Percentiles rank a stretch among this genome's conserved stretches.
Conservation (phyloP, 768 basidiomycete genomes). For the Boletus rubescentipes region DNA sequence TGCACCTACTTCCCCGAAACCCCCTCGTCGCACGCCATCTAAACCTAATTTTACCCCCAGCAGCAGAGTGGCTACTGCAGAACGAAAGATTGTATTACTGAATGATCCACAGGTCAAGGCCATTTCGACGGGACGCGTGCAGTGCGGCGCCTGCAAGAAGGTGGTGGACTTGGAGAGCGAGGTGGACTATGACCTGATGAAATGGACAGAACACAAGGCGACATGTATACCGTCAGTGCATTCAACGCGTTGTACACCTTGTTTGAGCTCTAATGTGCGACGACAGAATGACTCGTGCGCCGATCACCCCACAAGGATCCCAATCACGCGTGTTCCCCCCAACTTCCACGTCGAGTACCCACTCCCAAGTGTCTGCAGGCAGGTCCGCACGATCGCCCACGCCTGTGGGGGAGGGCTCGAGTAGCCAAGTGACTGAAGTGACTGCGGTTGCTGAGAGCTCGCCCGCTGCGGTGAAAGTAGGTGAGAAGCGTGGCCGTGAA, state of each 20-base stretch:
- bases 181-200: slow-evolving; percentile 57
- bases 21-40: slow-evolving; percentile 14
- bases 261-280: slow-evolving; percentile 2
- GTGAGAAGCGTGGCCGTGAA: slow-evolving; percentile 52
- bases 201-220: slow-evolving; percentile 64
- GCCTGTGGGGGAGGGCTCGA: slow-evolving; percentile 21
- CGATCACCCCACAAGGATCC: slow-evolving; percentile 20
- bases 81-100: slow-evolving; percentile 59
- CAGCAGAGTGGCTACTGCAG: slow-evolving; percentile 58
- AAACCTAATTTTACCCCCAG: slow-evolving; percentile 43
- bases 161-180: slow-evolving; percentile 46
- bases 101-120: slow-evolving; percentile 62
- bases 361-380: slow-evolving; percentile 15
- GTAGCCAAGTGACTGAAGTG: slow-evolving; percentile 34
- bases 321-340: slow-evolving; percentile 17
- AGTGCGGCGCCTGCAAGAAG: slow-evolving; percentile 52
- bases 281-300: slow-evolving; percentile 19
- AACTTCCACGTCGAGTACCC: slow-evolving; percentile 15
- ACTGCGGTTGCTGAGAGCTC: slow-evolving; percentile 36
- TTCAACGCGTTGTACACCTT: neutral
- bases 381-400: slow-evolving; percentile 14
- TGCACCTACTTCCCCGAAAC: slow-evolving; percentile 37
- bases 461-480: slow-evolving; percentile 18
- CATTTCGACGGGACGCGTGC: slow-evolving; percentile 45
- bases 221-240: slow-evolving; percentile 42